Evolutionary conservation across 257 asterid genomes (phyloP).

Genomic region (Salvia splendens): DNA sequence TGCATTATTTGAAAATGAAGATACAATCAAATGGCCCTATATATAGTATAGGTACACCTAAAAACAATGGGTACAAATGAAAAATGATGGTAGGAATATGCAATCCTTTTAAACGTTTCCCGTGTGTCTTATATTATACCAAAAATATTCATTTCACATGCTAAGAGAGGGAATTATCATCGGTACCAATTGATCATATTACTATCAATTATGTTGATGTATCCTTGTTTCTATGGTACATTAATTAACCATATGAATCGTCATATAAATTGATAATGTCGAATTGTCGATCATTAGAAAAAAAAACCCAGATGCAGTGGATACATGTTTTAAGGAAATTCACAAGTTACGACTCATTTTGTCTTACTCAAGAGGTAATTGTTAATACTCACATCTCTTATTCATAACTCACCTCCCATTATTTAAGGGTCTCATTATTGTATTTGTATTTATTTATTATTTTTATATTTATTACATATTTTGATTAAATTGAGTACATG

Average conservation of each 20-base stretch:
- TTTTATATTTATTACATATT: no score
- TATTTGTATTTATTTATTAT: no score
- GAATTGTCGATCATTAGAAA: no score
- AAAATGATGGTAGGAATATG: neutral
- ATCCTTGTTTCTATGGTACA: no score
- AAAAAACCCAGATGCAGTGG: no score
- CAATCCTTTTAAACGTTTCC: neutral
- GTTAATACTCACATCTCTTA: no score
- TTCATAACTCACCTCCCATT: no score
- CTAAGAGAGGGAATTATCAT: slow-evolving; percentile 6
- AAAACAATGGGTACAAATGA: slow-evolving; percentile 18
- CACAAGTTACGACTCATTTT: no score
- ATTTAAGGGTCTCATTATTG: no score
- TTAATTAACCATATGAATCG: neutral
- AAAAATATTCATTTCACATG: slow-evolving; percentile 18
- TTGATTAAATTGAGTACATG: no score
- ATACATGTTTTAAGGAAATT: no score
- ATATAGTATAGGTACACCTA: neutral
- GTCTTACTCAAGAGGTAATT: no score
- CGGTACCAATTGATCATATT: neutral
- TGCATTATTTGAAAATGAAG: slow-evolving; percentile 18
- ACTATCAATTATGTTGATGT: neutral
- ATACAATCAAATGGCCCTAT: slow-evolving; percentile 5
- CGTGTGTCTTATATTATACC: slow-evolving; percentile 20
- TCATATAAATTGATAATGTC: neutral